Evolutionary conservation across 768 basidiomycete species (phyloP).

Genomic region (Antrodiella citrinella): DNA sequence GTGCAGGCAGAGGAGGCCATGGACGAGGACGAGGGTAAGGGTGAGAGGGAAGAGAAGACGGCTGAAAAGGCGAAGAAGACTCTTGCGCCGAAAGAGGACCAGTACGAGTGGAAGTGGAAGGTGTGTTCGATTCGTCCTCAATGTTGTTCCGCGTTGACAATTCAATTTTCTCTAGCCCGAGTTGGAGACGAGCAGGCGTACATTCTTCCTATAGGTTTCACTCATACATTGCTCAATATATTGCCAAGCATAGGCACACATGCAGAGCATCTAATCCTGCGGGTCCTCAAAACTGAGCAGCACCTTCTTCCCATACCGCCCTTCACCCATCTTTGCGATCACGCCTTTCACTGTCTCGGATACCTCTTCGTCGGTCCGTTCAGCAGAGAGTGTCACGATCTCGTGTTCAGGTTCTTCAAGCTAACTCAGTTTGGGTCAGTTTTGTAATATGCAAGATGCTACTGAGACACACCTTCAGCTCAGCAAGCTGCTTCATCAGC

Average conservation of each 20-base stretch:
- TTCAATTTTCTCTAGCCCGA: constrained; percentile 54
- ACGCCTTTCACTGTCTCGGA: constrained; percentile 24
- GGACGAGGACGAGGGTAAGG: constrained; percentile 28
- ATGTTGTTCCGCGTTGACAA: background rate
- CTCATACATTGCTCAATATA: background rate
- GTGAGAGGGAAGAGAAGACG: constrained; percentile 19
- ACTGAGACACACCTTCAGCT: constrained; percentile 39
- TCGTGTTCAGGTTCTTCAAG: constrained; percentile 64
- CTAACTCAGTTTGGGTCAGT: no score
- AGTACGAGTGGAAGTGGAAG: constrained; percentile 89
- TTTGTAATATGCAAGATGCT: no score
- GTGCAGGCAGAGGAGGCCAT: constrained; percentile 19
- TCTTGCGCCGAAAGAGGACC: constrained; percentile 60
- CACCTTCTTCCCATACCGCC: constrained; percentile 42
- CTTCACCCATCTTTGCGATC: constrained; percentile 26
- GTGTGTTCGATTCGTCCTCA: constrained; percentile 47
- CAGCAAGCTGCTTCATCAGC: constrained; percentile 43
- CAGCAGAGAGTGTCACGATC: constrained; percentile 44
- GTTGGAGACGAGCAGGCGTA: constrained; percentile 82
- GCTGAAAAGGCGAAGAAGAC: constrained; percentile 25
- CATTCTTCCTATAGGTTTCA: constrained; percentile 70
- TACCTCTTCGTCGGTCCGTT: constrained; percentile 31
- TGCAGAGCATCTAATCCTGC: background rate
- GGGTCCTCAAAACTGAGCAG: constrained; percentile 30
- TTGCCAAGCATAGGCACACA: background rate